Percentiles rank a stretch among this genome's conserved stretches.
These are phyloP conservation scores for Coemansia sp. DNA, from an alignment of 192 early-diverging fungal species.

Conservation along the genomic window DNA sequence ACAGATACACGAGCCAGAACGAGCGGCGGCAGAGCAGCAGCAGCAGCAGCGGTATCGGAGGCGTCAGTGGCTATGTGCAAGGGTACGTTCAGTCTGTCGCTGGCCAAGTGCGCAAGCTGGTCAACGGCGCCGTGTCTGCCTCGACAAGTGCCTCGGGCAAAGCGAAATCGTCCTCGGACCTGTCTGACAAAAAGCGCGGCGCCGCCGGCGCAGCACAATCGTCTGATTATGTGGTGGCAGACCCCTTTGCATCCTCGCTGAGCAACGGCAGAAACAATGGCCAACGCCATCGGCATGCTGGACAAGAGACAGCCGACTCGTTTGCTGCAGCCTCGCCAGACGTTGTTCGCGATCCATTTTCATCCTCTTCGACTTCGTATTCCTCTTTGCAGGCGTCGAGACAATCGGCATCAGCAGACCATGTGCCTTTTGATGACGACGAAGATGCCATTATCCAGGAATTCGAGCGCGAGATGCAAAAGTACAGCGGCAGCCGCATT, in stretches of 20 bases:
- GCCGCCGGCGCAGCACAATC: not conserved
- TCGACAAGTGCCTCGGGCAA: constrained; percentile 25
- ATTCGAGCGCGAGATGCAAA: constrained; percentile 55
- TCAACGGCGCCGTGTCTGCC: constrained; percentile 32
- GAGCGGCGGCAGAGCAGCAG: not conserved
- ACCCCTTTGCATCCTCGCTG: constrained; percentile 28
- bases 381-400: constrained; percentile 1
- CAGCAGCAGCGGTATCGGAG: not conserved
- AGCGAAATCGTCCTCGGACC: constrained; percentile 7
- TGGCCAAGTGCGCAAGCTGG: constrained; percentile 47
- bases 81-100: constrained; percentile 48
- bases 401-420: constrained; percentile 18
- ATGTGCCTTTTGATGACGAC: constrained; percentile 49
- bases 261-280: not conserved
- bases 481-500: constrained; percentile 16
- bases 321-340: not conserved
- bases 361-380: constrained; percentile 8
- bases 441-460: constrained; percentile 52
- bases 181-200: not conserved
- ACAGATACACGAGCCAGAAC: not conserved
- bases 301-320: not conserved
- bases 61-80: constrained; percentile 42
- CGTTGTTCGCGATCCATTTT: constrained; percentile 47
- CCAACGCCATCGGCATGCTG: not conserved
- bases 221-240: constrained; percentile 23